These are phyloP conservation scores for Hansfordia pulvinata DNA, from an alignment of 2,329 filamentous ascomycete genomes.

Conservation along the genomic window DNA sequence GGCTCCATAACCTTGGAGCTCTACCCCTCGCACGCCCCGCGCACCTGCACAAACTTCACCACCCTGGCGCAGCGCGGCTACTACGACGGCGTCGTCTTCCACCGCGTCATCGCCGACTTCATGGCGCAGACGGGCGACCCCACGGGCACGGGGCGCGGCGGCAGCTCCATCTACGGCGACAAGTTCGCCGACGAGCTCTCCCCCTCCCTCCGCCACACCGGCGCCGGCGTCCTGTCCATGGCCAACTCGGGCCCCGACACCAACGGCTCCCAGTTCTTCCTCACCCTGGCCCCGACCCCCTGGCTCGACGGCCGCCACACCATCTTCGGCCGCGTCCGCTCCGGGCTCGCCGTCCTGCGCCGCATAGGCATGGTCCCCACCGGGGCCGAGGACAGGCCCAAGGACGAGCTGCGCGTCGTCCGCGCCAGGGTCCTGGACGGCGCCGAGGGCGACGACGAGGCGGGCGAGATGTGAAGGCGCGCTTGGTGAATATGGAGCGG, in stretches of 20 bases:
- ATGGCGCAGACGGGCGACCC: conserved; percentile 95
- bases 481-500: background rate
- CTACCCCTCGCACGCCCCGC: conserved; percentile 78
- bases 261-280: conserved; percentile 92
- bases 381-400: conserved; percentile 63
- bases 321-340: conserved; percentile 85
- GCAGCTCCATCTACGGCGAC: conserved; percentile 78
- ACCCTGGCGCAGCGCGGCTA: conserved; percentile 72
- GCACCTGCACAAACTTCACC: conserved; percentile 77
- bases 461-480: background rate
- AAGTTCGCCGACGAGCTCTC: conserved; percentile 91
- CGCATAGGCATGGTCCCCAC: conserved; percentile 83
- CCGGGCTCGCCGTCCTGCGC: conserved; percentile 70
- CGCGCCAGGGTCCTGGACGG: conserved; percentile 60
- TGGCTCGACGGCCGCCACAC: conserved; percentile 97
- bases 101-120: conserved; percentile 90
- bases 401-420: conserved; percentile 71
- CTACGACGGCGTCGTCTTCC: conserved; percentile 78
- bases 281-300: conserved; percentile 85
- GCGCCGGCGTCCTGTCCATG: conserved; percentile 90
- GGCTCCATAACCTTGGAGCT: conserved; percentile 79
- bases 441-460: conserved; percentile 26
- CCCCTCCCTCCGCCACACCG: conserved; percentile 70
- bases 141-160: conserved; percentile 83
- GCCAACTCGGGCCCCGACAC: conserved; percentile 88